Evolutionary conservation across 148 eudicot species (phyloP).

Genomic region (Diospyros kaki): DNA sequence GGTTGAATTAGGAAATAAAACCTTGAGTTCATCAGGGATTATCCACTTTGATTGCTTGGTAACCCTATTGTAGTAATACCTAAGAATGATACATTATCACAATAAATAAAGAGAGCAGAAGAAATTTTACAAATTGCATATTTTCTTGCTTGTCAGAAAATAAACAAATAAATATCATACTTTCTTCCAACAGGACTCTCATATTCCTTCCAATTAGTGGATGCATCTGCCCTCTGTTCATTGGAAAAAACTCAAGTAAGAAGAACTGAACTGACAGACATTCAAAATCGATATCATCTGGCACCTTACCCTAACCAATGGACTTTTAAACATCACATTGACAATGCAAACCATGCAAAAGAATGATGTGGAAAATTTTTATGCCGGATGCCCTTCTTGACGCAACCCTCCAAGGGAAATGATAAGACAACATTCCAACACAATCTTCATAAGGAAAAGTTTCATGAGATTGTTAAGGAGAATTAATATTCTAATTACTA

Average conservation of each 20-base stretch:
- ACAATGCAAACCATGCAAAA: too few species aligned
- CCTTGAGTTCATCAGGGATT: constrained; percentile 92
- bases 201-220: constrained; percentile 93
- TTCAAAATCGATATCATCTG: too few species aligned
- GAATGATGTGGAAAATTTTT: too few species aligned
- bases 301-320: too few species aligned
- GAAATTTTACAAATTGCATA: constrained; percentile 5
- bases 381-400: too few species aligned
- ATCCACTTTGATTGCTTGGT: constrained; percentile 84
- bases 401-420: too few species aligned
- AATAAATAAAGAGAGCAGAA: neutral
- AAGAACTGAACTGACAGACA: neutral
- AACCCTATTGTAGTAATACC: constrained; percentile 79
- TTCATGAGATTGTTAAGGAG: too few species aligned
- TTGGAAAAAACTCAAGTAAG: constrained; percentile 21
- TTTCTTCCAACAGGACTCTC: constrained; percentile 73
- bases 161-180: constrained; percentile 34
- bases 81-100: constrained; percentile 29
- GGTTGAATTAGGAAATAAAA: constrained; percentile 19
- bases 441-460: too few species aligned
- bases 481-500: too few species aligned
- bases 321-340: too few species aligned
- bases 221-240: constrained; percentile 89
- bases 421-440: too few species aligned
- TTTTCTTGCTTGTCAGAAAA: neutral